Evolutionary conservation across 257 asterid species (phyloP).

Genomic region (Solanum corneliomulleri): DNA sequence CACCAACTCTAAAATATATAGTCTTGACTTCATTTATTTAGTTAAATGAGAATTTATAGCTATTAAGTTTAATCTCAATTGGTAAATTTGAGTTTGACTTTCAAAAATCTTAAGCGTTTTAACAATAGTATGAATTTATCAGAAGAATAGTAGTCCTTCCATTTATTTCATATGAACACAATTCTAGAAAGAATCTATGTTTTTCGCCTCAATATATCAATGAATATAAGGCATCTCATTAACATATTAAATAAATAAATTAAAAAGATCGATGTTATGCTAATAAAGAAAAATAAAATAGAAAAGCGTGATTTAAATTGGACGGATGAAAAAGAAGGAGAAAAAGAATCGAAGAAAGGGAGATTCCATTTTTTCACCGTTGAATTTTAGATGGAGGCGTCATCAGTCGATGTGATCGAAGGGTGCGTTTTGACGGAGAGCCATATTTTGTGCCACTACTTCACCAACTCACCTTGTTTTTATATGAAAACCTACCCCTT

Average conservation of each 20-base stretch:
- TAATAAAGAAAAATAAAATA: not conserved
- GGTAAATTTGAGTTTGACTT: not conserved
- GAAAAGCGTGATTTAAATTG: not conserved
- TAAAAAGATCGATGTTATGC: not conserved
- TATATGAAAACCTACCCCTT: conserved; percentile 5
- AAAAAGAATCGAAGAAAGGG: not conserved
- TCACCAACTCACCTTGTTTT: conserved; percentile 3
- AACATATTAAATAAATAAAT: too few relatives aligned
- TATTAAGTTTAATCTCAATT: not conserved
- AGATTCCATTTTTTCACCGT: not conserved
- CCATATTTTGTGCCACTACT: not conserved
- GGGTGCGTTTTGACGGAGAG: conserved; percentile 5
- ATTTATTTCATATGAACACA: not conserved
- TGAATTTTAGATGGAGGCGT: not conserved
- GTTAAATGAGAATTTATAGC: not conserved
- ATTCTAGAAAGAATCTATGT: not conserved
- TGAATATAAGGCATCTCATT: not conserved
- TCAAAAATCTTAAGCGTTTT: not conserved
- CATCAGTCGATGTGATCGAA: conserved; percentile 9
- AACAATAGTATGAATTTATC: too few relatives aligned
- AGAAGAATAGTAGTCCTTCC: not conserved
- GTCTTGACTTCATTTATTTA: not conserved
- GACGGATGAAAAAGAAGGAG: not conserved
- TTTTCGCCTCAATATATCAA: not conserved
- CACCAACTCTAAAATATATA: not conserved